Conservation (phyloP, 2,329 filamentous ascomycete genomes). For the Fusarium virguliforme region DNA sequence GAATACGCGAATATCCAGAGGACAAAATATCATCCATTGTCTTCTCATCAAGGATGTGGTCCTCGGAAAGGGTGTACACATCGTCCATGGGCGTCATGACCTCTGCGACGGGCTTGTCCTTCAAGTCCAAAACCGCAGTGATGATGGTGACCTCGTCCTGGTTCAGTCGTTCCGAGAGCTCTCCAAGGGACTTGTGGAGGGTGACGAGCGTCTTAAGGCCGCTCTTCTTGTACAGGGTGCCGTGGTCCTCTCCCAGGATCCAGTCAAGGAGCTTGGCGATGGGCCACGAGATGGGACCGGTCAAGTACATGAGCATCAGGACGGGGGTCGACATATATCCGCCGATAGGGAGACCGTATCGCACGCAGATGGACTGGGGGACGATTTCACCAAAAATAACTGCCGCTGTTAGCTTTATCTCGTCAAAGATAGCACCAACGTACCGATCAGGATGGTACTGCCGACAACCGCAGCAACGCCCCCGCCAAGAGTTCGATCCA, state of each 20-base stretch:
- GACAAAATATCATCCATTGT: constrained; percentile 96
- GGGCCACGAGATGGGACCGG: constrained; percentile 92
- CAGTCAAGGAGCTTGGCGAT: constrained; percentile 96
- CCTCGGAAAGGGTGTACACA: constrained; percentile 96
- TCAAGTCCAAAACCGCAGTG: constrained; percentile 94
- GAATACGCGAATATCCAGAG: constrained; percentile 95
- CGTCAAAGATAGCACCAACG: constrained; percentile 46
- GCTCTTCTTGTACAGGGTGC: constrained; percentile 97
- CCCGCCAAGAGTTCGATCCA: constrained; percentile 93
- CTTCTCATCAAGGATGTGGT: constrained; percentile 91
- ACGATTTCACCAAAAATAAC: constrained; percentile 99
- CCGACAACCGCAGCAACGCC: constrained; percentile 95
- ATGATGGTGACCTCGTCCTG: constrained; percentile 99
- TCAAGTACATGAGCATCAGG: constrained; percentile 89
- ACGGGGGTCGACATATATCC: constrained; percentile 94
- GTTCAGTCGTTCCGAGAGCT: constrained; percentile 90
- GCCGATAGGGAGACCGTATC: constrained; percentile 94
- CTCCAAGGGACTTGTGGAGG: constrained; percentile 91
- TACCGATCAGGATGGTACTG: constrained; percentile 94
- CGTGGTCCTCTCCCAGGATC: constrained; percentile 93
- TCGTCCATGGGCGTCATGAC: constrained; percentile 99
- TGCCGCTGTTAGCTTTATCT: constrained; percentile 58
- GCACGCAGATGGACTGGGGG: constrained; percentile 95
- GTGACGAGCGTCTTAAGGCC: constrained; percentile 97
- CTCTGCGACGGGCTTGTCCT: constrained; percentile 93